Conservation (phyloP, 768 basidiomycete species). For the Mycena alexandri region DNA sequence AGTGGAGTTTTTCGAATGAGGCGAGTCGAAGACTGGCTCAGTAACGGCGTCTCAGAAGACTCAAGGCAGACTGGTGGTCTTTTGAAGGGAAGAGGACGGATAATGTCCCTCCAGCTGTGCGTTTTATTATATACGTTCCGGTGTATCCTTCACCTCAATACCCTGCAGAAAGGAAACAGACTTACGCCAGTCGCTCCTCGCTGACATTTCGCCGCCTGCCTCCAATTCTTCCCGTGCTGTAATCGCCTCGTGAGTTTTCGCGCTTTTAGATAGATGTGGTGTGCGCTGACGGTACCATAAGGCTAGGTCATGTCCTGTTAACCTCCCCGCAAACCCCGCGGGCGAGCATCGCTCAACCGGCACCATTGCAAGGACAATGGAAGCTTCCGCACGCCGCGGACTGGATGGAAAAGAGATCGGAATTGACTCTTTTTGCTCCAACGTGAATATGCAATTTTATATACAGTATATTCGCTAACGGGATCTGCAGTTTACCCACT, state of each 20-base stretch:
- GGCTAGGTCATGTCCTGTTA: slow-evolving; percentile 72
- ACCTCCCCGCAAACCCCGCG: slow-evolving; percentile 31
- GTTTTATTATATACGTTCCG: slow-evolving; percentile 23
- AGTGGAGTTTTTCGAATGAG: slow-evolving; percentile 69
- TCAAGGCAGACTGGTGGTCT: slow-evolving; percentile 54
- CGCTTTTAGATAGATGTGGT: neutral
- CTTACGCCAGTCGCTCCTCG: slow-evolving; percentile 16
- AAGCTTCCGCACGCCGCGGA: slow-evolving; percentile 22
- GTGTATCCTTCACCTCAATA: neutral
- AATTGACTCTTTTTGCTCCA: slow-evolving; percentile 33
- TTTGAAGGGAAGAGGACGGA: slow-evolving; percentile 47
- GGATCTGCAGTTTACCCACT: slow-evolving; percentile 54
- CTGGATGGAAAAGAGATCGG: slow-evolving; percentile 37
- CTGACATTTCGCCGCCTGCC: slow-evolving; percentile 17
- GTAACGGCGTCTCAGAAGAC: slow-evolving; percentile 49
- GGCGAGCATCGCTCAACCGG: slow-evolving; percentile 25
- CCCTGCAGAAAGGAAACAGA: slow-evolving; percentile 30
- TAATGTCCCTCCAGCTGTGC: slow-evolving; percentile 54
- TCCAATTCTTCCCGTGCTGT: slow-evolving; percentile 40
- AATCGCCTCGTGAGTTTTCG: slow-evolving; percentile 57
- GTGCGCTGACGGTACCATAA: slow-evolving; percentile 44
- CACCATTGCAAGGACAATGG: slow-evolving; percentile 32
- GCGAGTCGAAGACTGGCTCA: slow-evolving; percentile 73
- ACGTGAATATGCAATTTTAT: slow-evolving; percentile 25
- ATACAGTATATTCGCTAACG: neutral